Percentiles rank a stretch among this genome's conserved stretches.
These are phyloP conservation scores for Sesbania bispinosa DNA, from an alignment of 306 rosid species.

Conservation along the genomic window DNA sequence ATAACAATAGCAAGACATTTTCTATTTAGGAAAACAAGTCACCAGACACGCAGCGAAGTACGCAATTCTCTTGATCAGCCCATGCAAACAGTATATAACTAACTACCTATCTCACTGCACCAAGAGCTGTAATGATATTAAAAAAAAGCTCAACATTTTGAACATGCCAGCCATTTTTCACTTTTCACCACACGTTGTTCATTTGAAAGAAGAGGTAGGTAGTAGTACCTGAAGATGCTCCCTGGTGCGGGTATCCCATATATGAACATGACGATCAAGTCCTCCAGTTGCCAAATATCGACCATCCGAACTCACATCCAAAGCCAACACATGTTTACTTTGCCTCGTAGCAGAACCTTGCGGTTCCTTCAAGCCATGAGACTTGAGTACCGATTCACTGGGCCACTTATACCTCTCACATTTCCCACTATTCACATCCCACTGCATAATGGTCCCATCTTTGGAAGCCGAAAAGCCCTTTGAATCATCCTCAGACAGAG, in stretches of 20 bases:
- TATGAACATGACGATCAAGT: slow-evolving; percentile 89
- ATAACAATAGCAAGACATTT: not conserved
- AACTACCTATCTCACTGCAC: not conserved
- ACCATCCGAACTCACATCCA: slow-evolving; percentile 87
- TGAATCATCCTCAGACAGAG: slow-evolving; percentile 70
- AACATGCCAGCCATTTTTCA: not conserved
- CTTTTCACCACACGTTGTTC: not conserved
- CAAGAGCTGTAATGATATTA: not conserved
- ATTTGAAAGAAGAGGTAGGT: not conserved
- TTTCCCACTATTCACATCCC: slow-evolving; percentile 89
- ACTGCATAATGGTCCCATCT: slow-evolving; percentile 77
- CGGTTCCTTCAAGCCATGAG: slow-evolving; percentile 79
- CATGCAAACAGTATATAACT: not conserved
- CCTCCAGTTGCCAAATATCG: slow-evolving; percentile 92
- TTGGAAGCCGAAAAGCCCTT: slow-evolving; percentile 94
- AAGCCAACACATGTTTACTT: slow-evolving; percentile 60
- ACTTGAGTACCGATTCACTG: slow-evolving; percentile 50
- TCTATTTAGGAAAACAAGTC: not conserved
- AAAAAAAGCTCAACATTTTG: not conserved
- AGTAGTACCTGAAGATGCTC: slow-evolving; percentile 80
- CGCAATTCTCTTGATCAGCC: not conserved
- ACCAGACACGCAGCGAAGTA: not conserved
- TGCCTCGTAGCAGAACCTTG: slow-evolving; percentile 75
- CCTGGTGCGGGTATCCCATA: slow-evolving; percentile 91
- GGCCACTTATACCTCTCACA: slow-evolving; percentile 85